phyloP scores from a whole-genome alignment of 2,329 filamentous ascomycete genomes.

The Arthrinium puccinioides region DNA sequence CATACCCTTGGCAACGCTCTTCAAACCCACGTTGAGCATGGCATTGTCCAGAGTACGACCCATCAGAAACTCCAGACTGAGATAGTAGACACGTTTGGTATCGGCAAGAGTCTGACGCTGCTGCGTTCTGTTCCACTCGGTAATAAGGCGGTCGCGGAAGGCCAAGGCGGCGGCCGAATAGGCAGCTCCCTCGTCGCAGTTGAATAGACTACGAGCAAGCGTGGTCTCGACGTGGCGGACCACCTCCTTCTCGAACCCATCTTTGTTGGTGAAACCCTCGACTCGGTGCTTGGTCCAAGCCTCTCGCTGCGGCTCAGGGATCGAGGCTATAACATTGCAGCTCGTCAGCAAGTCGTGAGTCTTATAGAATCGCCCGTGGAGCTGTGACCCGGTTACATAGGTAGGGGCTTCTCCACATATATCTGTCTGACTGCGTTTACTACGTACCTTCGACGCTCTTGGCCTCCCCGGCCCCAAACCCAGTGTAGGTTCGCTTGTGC shows the following conservation, averaged over 20 bases:
- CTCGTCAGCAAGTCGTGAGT: background rate
- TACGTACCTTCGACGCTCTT: constrained; percentile 79
- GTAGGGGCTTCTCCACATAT: background rate
- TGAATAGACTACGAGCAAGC: constrained; percentile 91
- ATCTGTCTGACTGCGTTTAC: background rate
- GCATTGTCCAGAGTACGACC: constrained; percentile 94
- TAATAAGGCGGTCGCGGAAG: constrained; percentile 85
- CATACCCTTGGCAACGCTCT: constrained; percentile 73
- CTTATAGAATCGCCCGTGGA: background rate
- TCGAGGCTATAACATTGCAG: constrained; percentile 45
- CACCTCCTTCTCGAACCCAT: constrained; percentile 80
- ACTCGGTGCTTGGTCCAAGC: constrained; percentile 63
- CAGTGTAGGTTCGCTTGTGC: constrained; percentile 94
- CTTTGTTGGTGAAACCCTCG: constrained; percentile 66
- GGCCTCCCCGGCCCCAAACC: constrained; percentile 85
- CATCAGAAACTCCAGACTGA: constrained; percentile 97
- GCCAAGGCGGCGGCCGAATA: constrained; percentile 88
- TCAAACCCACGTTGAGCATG: constrained; percentile 91
- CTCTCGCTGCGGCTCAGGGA: constrained; percentile 81
- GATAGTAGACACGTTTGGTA: constrained; percentile 91
- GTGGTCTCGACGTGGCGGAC: constrained; percentile 96
- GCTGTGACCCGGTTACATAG: background rate
- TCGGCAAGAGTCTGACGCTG: constrained; percentile 89
- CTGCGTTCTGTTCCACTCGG: constrained; percentile 97
- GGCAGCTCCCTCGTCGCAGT: constrained; percentile 91